phyloP scores from a whole-genome alignment of 192 early-diverging fungal genomes.

The Backusella tarrabulga region DNA sequence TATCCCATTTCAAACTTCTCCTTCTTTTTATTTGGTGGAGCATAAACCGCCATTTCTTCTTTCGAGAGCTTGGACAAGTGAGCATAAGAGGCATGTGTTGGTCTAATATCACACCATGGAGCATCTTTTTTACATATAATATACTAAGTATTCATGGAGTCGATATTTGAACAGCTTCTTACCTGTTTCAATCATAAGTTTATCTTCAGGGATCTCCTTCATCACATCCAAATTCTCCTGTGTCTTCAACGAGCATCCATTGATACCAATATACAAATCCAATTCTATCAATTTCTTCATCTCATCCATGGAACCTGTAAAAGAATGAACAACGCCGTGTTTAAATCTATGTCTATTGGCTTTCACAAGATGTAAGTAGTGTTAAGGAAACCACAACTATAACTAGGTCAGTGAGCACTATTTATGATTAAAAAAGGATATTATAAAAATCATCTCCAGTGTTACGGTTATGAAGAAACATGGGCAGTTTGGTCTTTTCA shows the following conservation, averaged over 20 bases:
- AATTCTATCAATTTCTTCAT: conserved; percentile 59
- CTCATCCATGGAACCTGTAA: conserved; percentile 74
- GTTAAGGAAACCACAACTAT: too few relatives aligned
- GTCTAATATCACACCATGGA: conserved; percentile 90
- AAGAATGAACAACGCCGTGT: conserved; percentile 88
- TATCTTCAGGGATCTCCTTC: conserved; percentile 70
- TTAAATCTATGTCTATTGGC: conserved; percentile 60
- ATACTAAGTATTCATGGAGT: not conserved
- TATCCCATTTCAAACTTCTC: conserved; percentile 66
- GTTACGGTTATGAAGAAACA: conserved; percentile 92
- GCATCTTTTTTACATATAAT: conserved; percentile 51
- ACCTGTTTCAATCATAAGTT: conserved; percentile 90
- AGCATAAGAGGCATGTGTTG: conserved; percentile 77
- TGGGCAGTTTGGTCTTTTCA: conserved; percentile 70
- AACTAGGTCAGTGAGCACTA: too few relatives aligned
- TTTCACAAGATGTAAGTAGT: conserved; percentile 39
- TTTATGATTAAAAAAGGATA: conserved; percentile 30
- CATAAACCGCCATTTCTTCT: conserved; percentile 37
- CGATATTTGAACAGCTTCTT: not conserved
- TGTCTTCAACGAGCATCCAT: conserved; percentile 93
- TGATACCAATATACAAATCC: conserved; percentile 90
- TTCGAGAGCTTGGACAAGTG: conserved; percentile 42
- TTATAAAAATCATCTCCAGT: conserved; percentile 77
- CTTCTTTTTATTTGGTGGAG: conserved; percentile 64
- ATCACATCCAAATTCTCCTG: conserved; percentile 79